Base-by-base conservation (phyloP, 1,284 basidiomycete species). In the Ganoderma resinaceum region DNA sequence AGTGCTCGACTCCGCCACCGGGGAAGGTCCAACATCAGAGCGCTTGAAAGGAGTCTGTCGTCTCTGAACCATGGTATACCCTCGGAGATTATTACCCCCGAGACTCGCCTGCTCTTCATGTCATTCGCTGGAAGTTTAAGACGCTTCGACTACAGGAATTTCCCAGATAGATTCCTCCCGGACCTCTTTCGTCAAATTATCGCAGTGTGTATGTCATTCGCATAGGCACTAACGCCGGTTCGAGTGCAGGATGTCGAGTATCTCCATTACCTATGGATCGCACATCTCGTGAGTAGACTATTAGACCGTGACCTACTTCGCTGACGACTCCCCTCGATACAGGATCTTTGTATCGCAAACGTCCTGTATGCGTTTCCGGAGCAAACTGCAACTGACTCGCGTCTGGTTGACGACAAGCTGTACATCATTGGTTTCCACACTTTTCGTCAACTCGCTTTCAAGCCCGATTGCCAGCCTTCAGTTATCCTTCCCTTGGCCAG, bases 301-400 rank as follows among this genome's bases (percentile, higher is more conserved):
- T 0, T 2, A 9, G 4, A 2, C 3, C 23, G 14, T 31, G 7
- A 1, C 8, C 7, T 1, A 53, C 16, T 0, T 0, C 29, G 14
- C 52, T 53, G 26, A 31, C 4, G 3, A 23, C 20, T 1, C 31
- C 0, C 26, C 12, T 16, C 12, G 14, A 14, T 6, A 31, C 12
- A 31, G 52, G 43, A 46, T 5, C 31, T 53, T 0, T 53, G 52
- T 16, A 0, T 31, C 14, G 26, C 1, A 0, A 31, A 26, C 12
- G 8, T 16, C 14, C 4, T 1, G 4, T 31, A 5, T 11, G 26
- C 26, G 12, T 18, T n/a, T 1, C 12, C 16, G 4, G 4, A 18
- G 5, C 12, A 53, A 7, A 18, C 52, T 2, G 12, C 52, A 18
- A 53, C 52, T 1, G 52, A 53, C 16, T 0, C 29, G 8, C 23